phyloP scores from a whole-genome alignment of 2,329 filamentous ascomycete genomes.

The Phoma sp. region DNA sequence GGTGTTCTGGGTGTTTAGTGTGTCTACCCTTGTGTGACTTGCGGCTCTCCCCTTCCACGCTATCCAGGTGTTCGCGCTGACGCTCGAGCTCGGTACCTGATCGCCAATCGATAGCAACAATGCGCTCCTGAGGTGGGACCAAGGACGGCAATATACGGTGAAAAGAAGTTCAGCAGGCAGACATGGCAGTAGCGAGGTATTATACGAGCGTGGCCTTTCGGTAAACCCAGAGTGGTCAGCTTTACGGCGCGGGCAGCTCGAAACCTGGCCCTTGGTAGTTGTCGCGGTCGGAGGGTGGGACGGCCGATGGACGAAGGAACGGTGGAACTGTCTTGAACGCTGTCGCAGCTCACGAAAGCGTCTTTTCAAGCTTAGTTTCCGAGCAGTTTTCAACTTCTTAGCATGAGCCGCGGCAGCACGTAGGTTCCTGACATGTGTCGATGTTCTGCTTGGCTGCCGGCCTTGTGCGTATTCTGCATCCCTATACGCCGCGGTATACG shows the following conservation, averaged over 20 bases:
- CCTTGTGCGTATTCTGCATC: slow-evolving; percentile 8
- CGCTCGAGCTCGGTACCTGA: slow-evolving; percentile 18
- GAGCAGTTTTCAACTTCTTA: neutral
- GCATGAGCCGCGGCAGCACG: neutral
- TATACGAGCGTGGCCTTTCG: slow-evolving; percentile 5
- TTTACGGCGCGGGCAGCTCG: slow-evolving; percentile 13
- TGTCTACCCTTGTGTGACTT: neutral
- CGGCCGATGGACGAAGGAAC: slow-evolving; percentile 17
- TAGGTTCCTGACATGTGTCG: slow-evolving; percentile 8
- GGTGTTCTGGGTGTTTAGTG: neutral
- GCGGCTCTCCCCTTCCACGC: neutral
- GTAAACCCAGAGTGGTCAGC: slow-evolving; percentile 9
- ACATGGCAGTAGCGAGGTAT: slow-evolving; percentile 19
- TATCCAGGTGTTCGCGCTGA: slow-evolving; percentile 9
- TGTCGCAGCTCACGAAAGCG: slow-evolving; percentile 5
- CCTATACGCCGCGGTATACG: slow-evolving; percentile 13
- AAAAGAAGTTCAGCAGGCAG: slow-evolving; percentile 20
- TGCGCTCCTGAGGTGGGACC: slow-evolving; percentile 6
- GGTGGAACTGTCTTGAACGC: slow-evolving; percentile 12
- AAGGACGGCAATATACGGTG: slow-evolving; percentile 10
- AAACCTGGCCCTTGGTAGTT: slow-evolving; percentile 4
- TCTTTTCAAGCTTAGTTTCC: neutral
- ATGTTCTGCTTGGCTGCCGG: slow-evolving; percentile 5
- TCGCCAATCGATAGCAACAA: slow-evolving; percentile 9
- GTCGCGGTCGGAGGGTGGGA: slow-evolving; percentile 8